Conservation (phyloP, 139 green algal species). For the Volvox africanus region DNA sequence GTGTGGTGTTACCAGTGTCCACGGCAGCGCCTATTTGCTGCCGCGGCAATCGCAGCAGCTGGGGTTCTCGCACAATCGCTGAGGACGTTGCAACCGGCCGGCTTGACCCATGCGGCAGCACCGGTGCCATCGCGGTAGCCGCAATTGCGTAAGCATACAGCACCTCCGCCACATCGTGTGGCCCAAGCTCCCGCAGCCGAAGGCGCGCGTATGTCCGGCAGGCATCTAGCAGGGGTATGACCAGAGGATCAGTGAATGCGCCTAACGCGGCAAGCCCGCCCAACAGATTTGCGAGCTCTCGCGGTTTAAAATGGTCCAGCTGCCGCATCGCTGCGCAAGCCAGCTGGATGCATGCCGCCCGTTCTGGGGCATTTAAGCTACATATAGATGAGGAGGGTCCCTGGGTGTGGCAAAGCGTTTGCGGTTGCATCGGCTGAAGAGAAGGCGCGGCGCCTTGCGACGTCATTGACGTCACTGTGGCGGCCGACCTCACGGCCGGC, state of each 20-base stretch:
- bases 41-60: background rate
- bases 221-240: background rate
- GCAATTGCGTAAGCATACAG: slow-evolving; percentile 20
- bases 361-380: background rate
- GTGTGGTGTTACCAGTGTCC: background rate
- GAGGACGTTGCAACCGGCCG: no score
- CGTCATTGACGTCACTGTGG: no score
- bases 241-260: background rate
- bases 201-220: background rate
- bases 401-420: no score
- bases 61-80: background rate
- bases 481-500: background rate
- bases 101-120: background rate
- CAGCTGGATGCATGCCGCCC: background rate
- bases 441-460: no score
- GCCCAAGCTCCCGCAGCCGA: background rate
- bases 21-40: background rate
- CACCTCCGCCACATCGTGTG: slow-evolving; percentile 30
- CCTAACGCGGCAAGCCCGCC: slow-evolving; percentile 13
- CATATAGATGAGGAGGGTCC: no score
- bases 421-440: no score
- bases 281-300: slow-evolving; percentile 31
- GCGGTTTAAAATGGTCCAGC: background rate
- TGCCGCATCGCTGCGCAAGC: background rate
- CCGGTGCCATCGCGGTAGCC: no score